Evolutionary conservation across 441 rosid species (phyloP), one percentile per base, ranked within the genome.

Genomic region (Euphorbia neoarborescens): DNA sequence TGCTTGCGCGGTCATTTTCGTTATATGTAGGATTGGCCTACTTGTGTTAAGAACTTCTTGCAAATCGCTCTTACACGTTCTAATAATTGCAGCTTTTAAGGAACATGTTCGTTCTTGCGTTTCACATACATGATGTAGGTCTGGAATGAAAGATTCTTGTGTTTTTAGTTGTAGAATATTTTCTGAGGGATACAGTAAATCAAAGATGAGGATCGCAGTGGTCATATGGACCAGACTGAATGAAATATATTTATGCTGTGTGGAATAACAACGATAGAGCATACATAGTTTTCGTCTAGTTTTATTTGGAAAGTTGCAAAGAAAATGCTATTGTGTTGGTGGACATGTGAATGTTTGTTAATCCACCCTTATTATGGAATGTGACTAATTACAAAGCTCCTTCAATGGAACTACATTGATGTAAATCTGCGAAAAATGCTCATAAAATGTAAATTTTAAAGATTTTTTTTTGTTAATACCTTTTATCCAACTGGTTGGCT

Each of bases 41-140:
- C 38, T 73, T n/a, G 42, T 11, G 46, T 51, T 22, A 22, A 59
- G 25, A 71, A 15, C 24, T 71, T 35, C 32, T 63, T 46, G 19
- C 40, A 19, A 68, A 42, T 11, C 20, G 42, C 24, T 37, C 24
- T 68, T 54, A 25, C 68, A 24, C 28, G 3, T 48, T n/a, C 13
- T 53, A 12, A 7, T 68, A 7, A 51, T 34, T 51, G 32, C 68
- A 50, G 10, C 62, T 66, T 42, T 40, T n/a, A 2, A 5, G 46
- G 51, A 34, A 40, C 25, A 42, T 44, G 35, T 46, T 5, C 59
- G 60, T 24, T 15, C 4, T 10, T 19, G 0, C 11, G 51, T 40
- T 50, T 7, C 56, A 50, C n/a, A 24, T 50, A 50, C 56, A 17
- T 37, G 38, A 37, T 68, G 50, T 13, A 57, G 63, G 30, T 56